Evolutionary conservation across 202 grass and related monocot species (phyloP).

Genomic region (Zizania palustris): DNA sequence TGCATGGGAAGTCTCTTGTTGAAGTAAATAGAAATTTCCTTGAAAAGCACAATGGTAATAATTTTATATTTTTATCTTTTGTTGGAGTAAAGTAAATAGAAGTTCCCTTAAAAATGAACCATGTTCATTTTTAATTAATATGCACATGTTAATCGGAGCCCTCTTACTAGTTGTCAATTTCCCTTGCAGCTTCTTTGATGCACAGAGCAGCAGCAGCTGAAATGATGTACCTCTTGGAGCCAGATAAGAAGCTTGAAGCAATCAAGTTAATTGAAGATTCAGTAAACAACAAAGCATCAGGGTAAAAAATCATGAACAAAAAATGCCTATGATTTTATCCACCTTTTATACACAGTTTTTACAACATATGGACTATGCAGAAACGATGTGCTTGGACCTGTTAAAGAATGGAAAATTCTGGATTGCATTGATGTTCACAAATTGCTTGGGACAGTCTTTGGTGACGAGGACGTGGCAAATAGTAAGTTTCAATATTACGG

Average conservation of each 20-base stretch:
- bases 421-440: slow-evolving; percentile 93
- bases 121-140: neutral
- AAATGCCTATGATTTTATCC: slow-evolving; percentile 19
- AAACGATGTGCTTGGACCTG: slow-evolving; percentile 51
- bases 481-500: slow-evolving; percentile 59
- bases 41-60: slow-evolving; percentile 78
- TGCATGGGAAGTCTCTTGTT: slow-evolving; percentile 86
- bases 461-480: slow-evolving; percentile 60
- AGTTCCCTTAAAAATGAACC: slow-evolving; percentile 70
- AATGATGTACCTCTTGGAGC: slow-evolving; percentile 89
- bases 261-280: slow-evolving; percentile 99
- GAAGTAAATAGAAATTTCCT: slow-evolving; percentile 85
- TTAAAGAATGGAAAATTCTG: slow-evolving; percentile 71
- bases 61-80: slow-evolving; percentile 45
- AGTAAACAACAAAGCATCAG: slow-evolving; percentile 59
- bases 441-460: slow-evolving; percentile 71
- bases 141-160: neutral
- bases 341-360: slow-evolving; percentile 24
- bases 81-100: slow-evolving; percentile 67
- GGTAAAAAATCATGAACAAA: slow-evolving; percentile 56
- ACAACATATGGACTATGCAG: slow-evolving; percentile 47
- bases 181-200: slow-evolving; percentile 66
- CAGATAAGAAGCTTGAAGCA: slow-evolving; percentile 76
- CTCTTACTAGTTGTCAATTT: slow-evolving; percentile 31
- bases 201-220: slow-evolving; percentile 91